phyloP scores from a whole-genome alignment of 805 yeast genomes.

The Yarrowia keelungensis region DNA sequence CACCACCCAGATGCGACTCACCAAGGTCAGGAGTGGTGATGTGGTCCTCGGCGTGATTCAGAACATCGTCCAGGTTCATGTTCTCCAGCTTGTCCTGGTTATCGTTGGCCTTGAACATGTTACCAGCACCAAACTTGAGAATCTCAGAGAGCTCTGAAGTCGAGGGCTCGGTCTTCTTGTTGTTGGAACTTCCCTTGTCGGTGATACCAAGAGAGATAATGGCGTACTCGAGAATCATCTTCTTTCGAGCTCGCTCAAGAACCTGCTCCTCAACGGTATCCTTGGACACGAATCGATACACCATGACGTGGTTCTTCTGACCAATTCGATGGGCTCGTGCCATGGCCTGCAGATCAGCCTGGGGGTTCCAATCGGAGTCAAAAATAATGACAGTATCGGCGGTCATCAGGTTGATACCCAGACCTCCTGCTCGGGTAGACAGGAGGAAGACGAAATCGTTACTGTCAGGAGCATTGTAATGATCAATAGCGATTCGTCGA shows the following conservation, averaged over 20 bases:
- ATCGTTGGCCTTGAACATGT: constrained; percentile 94
- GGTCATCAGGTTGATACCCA: constrained; percentile 98
- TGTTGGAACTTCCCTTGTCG: constrained; percentile 64
- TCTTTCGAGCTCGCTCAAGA: constrained; percentile 93
- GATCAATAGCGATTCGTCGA: constrained; percentile 93
- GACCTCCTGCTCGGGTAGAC: constrained; percentile 98
- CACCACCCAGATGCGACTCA: constrained; percentile 97
- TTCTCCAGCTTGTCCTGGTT: constrained; percentile 96
- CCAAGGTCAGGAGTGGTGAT: constrained; percentile 95
- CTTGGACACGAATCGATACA: constrained; percentile 94
- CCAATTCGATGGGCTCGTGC: constrained; percentile 99
- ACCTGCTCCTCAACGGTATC: constrained; percentile 99
- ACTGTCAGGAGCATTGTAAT: constrained; percentile 91
- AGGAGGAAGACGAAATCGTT: constrained; percentile 88
- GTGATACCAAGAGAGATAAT: constrained; percentile 95
- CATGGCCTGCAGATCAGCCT: constrained; percentile 99
- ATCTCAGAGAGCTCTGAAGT: constrained; percentile 89
- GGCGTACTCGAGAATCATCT: constrained; percentile 98
- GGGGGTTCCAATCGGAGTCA: constrained; percentile 99
- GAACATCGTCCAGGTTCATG: constrained; percentile 92
- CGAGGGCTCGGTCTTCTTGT: constrained; percentile 74
- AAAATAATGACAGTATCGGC: constrained; percentile 98
- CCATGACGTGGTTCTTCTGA: constrained; percentile 98
- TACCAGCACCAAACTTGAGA: constrained; percentile 96
- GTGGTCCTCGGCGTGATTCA: constrained; percentile 97